These are phyloP conservation scores for Claviceps spartinae DNA, from an alignment of 2,329 filamentous ascomycete genomes.

Conservation along the genomic window DNA sequence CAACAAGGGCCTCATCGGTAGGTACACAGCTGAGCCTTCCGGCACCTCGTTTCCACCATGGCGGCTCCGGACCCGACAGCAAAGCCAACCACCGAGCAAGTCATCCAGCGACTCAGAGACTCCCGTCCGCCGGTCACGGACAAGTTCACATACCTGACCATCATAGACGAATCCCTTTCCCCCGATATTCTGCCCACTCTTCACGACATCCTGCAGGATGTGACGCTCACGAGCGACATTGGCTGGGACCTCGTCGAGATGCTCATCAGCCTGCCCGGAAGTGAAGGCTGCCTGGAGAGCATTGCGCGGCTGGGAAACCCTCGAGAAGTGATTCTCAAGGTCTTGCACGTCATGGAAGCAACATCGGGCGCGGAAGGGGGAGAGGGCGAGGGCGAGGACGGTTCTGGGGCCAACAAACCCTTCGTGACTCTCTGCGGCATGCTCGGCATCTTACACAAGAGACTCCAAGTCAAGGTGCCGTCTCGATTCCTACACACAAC, in stretches of 20 bases:
- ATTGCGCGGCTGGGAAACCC: conserved; percentile 69
- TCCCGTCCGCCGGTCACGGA: conserved; percentile 43
- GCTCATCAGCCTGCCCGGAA: conserved; percentile 52
- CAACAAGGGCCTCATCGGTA: too few species aligned
- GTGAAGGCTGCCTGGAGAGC: conserved; percentile 58
- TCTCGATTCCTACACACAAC: conserved; percentile 67
- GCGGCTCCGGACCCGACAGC: conserved; percentile 2
- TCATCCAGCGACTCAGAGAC: conserved; percentile 32
- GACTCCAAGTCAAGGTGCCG: conserved; percentile 65
- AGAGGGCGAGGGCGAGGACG: conserved; percentile 21
- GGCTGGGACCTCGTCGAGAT: conserved; percentile 76
- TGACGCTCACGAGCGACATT: conserved; percentile 57
- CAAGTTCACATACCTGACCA: conserved; percentile 63
- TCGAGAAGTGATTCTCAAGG: conserved; percentile 67
- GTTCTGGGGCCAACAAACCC: conserved; percentile 28
- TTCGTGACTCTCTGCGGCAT: conserved; percentile 60
- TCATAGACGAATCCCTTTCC: conserved; percentile 60
- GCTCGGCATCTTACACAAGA: conserved; percentile 57
- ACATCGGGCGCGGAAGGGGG: conserved; percentile 20
- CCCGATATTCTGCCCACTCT: conserved; percentile 53
- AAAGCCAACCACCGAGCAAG: conserved; percentile 24
- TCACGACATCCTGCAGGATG: conserved; percentile 55
- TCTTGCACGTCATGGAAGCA: conserved; percentile 57
- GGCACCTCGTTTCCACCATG: not conserved
- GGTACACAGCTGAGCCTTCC: too few species aligned